phyloP scores from a whole-genome alignment of 2,329 filamentous ascomycete species.

The Talaromyces sp. region DNA sequence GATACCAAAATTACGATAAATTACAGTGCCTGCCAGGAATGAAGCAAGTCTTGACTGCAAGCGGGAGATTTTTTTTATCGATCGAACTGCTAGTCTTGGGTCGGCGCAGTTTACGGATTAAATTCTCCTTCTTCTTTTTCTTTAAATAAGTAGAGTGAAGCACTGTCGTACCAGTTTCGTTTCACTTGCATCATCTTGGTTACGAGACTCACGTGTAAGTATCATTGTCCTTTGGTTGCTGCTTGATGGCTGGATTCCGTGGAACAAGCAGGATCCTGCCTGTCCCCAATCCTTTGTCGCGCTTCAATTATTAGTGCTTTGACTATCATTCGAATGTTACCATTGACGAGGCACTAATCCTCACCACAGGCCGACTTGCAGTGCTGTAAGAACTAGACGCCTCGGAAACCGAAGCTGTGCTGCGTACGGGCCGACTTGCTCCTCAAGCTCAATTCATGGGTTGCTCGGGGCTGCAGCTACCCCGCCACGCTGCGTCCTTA shows the following conservation, averaged over 20 bases:
- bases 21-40: not conserved
- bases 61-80: not conserved
- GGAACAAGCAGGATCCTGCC: not conserved
- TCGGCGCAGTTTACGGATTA: not conserved
- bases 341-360: no score
- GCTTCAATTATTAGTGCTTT: not conserved
- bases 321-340: no score
- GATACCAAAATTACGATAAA: not conserved
- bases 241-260: not conserved
- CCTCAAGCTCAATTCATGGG: not conserved
- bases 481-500: constrained; percentile 9
- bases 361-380: not conserved
- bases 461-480: constrained; percentile 5
- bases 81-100: no score
- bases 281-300: not conserved
- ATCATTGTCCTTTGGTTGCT: not conserved
- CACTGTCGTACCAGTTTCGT: not conserved
- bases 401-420: not conserved
- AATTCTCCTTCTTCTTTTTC: not conserved
- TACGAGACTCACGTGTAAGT: not conserved
- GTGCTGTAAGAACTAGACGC: not conserved
- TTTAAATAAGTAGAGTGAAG: not conserved
- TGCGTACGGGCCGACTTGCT: not conserved
- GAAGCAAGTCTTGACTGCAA: not conserved
- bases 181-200: not conserved